A percentile compares a stretch with the other conserved stretches of the same genome.
Conservation (phyloP, 1,139 yeast species). For the Barnettozyma hawaiiensis region DNA sequence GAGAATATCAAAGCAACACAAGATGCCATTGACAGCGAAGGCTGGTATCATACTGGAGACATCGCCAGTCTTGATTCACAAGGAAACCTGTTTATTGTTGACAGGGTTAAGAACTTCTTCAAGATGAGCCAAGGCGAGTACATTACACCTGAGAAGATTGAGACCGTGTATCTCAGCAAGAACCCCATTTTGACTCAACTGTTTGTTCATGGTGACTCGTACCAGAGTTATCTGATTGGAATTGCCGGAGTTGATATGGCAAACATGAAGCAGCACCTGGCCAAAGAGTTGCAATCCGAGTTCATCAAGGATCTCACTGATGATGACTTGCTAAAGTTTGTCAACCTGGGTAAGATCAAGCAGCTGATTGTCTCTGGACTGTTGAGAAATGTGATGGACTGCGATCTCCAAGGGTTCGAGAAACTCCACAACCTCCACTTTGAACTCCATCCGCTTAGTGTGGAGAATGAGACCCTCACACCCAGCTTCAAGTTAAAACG, state of each 20-base stretch:
- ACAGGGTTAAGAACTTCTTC: conserved; percentile 57
- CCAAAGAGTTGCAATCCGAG: not conserved
- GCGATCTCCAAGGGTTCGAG: conserved; percentile 43
- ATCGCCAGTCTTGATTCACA: conserved; percentile 33
- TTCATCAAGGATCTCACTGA: conserved; percentile 10
- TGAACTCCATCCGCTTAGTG: conserved; percentile 54
- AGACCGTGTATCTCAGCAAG: conserved; percentile 38
- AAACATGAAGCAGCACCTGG: conserved; percentile 12
- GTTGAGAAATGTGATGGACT: conserved; percentile 25
- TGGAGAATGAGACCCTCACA: conserved; percentile 53
- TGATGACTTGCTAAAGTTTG: conserved; percentile 14
- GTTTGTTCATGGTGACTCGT: conserved; percentile 42
- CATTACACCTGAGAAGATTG: conserved; percentile 49
- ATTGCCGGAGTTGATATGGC: conserved; percentile 40
- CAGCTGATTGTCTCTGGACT: conserved; percentile 23
- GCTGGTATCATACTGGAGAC: conserved; percentile 52
- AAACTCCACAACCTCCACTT: conserved; percentile 48
- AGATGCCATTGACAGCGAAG: conserved; percentile 38
- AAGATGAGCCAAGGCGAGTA: conserved; percentile 61
- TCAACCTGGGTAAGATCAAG: conserved; percentile 27
- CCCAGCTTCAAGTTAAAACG: conserved; percentile 64
- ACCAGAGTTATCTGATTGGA: conserved; percentile 40
- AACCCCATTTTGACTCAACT: conserved; percentile 37
- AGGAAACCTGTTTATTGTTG: conserved; percentile 42
- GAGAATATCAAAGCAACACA: conserved; percentile 35